Evolutionary conservation across 78 protist species (phyloP), one percentile per base, ranked within the genome.

Genomic region (Guillardia theta): DNA sequence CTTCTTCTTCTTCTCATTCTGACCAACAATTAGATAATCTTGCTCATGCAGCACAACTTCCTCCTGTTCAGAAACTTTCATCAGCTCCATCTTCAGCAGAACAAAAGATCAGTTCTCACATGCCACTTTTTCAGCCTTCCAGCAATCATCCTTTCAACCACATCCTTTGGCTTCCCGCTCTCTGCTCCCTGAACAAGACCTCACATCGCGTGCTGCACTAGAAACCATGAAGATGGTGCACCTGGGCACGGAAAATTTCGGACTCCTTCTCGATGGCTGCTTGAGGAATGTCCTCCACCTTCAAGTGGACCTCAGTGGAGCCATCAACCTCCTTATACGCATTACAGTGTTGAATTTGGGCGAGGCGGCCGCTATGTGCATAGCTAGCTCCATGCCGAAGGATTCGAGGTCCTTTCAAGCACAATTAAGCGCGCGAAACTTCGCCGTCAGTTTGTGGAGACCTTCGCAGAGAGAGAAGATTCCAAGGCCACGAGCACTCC

Each of bases 401-500:
- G 70, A 3, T 30, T 24, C 70, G 39, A 58, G 27, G 4, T 24
- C 70, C 70, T 24, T 6, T 6, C 70, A 6, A 9, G 6, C 70
- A 0, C 70, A 24, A 58, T 30, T 30, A 58, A 9, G n/a, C n/a
- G n/a, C n/a, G n/a, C n/a, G n/a, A n/a, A n/a, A n/a, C 70, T 58
- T 6, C 70, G 21, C 70, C 6, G 39, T 58, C 70, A 27, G 2
- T 30, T 30, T 58, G 27, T 58, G 70, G 39, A 24, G 39, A 58
- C 70, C 70, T 1, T 8, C 27, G 70, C 1, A 30, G 21, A 24
- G 4, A 30, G 39, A 3, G 21, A 27, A 30, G 39, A 27, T 30
- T 58, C 70, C 70, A 78, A 48, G 12, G 44, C 90, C 53, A 78
- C 30, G 48, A 37, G 50, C 48, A 78, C 90, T 30, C 90, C 90